Conservation (phyloP, 1,284 basidiomycete species). For the Puccinia coronata region DNA sequence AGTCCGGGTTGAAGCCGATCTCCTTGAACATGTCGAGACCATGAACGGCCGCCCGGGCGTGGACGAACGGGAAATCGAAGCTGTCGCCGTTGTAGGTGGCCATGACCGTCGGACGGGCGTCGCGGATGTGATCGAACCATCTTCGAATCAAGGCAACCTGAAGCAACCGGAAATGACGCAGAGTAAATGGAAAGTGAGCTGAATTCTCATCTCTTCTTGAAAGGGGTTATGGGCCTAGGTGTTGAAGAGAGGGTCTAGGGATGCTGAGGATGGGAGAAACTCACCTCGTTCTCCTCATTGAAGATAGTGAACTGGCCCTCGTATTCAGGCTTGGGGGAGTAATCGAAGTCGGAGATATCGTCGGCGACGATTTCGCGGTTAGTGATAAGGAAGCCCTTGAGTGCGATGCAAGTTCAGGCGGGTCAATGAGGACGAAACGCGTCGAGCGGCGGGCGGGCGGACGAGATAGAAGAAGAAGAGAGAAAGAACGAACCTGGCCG, state of each 20-base stretch:
- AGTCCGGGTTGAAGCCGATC: slow-evolving; percentile 87
- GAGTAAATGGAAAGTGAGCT: neutral
- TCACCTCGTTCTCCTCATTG: slow-evolving; percentile 85
- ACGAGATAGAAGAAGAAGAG: neutral
- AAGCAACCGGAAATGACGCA: slow-evolving; percentile 30
- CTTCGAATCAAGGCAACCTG: slow-evolving; percentile 75
- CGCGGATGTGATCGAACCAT: slow-evolving; percentile 92
- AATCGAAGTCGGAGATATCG: slow-evolving; percentile 98
- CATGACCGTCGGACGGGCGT: slow-evolving; percentile 91
- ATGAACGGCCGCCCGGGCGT: slow-evolving; percentile 78
- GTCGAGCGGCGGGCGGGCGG: neutral
- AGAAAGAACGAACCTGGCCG: slow-evolving; percentile 61
- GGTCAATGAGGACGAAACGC: neutral
- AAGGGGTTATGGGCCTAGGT: neutral
- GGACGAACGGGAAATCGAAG: slow-evolving; percentile 99
- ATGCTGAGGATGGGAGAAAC: neutral
- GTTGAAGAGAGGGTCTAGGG: neutral
- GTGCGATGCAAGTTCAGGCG: neutral
- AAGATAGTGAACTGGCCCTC: slow-evolving; percentile 96
- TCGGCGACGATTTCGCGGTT: slow-evolving; percentile 96
- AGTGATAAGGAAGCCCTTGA: slow-evolving; percentile 92
- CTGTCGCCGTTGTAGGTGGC: slow-evolving; percentile 99
- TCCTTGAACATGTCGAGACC: slow-evolving; percentile 96
- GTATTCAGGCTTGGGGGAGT: slow-evolving; percentile 96
- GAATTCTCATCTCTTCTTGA: neutral